A percentile compares a stretch with the other conserved stretches of the same genome.
These are phyloP conservation scores for Neurospora sp. DNA, from an alignment of 495 filamentous ascomycete genomes.

Conservation along the genomic window DNA sequence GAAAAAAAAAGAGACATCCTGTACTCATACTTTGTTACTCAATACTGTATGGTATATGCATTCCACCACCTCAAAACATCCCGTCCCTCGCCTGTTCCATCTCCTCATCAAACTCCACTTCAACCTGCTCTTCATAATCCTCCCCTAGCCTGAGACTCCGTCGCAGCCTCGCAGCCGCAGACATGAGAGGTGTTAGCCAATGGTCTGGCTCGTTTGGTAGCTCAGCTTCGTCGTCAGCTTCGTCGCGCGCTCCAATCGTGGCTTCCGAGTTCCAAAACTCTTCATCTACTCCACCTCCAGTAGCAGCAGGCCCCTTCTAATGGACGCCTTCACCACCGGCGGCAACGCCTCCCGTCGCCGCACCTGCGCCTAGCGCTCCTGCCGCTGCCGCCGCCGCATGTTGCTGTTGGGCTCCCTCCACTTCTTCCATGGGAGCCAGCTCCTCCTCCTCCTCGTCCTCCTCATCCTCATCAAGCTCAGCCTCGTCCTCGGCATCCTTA, in stretches of 20 bases:
- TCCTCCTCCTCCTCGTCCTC: slow-evolving; percentile 21
- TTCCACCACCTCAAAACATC: neutral
- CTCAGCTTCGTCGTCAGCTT: neutral
- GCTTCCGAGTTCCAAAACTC: neutral
- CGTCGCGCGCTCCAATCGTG: neutral
- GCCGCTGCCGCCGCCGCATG: neutral
- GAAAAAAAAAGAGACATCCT: neutral
- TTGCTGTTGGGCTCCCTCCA: neutral
- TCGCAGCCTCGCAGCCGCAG: neutral
- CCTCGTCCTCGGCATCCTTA: slow-evolving; percentile 41
- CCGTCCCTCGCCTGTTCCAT: neutral
- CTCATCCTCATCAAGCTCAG: slow-evolving; percentile 30
- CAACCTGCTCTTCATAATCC: neutral
- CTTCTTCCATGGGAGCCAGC: neutral
- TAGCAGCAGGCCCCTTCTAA: neutral
- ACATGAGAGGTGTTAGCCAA: neutral
- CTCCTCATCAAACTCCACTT: neutral
- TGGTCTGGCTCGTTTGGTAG: neutral
- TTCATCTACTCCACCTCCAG: neutral
- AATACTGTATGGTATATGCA: neutral
- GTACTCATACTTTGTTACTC: neutral
- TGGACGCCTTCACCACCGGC: neutral
- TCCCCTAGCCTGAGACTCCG: neutral
- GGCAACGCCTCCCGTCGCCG: neutral
- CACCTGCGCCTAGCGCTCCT: neutral